Evolutionary conservation across 2,329 filamentous ascomycete genomes (phyloP).

Genomic region (Coleophoma eucalyptorum): DNA sequence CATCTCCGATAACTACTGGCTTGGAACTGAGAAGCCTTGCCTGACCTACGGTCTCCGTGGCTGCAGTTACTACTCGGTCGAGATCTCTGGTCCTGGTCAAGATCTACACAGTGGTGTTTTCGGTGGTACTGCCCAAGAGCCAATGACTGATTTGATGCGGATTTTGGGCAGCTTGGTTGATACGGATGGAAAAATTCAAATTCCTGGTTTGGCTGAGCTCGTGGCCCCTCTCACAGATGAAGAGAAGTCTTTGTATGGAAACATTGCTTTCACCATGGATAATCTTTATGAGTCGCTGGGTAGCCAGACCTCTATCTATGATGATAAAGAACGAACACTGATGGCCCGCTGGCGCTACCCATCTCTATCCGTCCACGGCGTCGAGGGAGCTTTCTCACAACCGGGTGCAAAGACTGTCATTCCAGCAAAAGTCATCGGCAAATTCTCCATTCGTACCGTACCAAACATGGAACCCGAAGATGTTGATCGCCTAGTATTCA

Average conservation of each 20-base stretch:
- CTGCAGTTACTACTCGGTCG: slow-evolving; percentile 95
- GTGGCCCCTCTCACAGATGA: slow-evolving; percentile 85
- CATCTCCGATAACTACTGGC: slow-evolving; percentile 99
- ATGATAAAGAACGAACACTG: slow-evolving; percentile 85
- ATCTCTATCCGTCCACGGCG: slow-evolving; percentile 87
- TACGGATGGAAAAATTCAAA: slow-evolving; percentile 85
- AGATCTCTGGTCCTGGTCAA: slow-evolving; percentile 84
- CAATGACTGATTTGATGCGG: slow-evolving; percentile 92
- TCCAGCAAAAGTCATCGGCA: slow-evolving; percentile 94
- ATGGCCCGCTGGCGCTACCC: slow-evolving; percentile 97
- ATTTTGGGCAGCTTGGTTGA: slow-evolving; percentile 84
- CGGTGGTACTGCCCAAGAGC: slow-evolving; percentile 93
- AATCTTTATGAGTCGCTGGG: slow-evolving; percentile 90
- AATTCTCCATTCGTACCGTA: slow-evolving; percentile 97
- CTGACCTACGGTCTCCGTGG: slow-evolving; percentile 95
- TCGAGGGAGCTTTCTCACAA: slow-evolving; percentile 92
- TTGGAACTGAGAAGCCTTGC: slow-evolving; percentile 97
- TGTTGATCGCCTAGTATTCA: slow-evolving; percentile 81
- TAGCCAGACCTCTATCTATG: slow-evolving; percentile 80
- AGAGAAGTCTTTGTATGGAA: slow-evolving; percentile 82
- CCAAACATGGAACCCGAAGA: slow-evolving; percentile 93
- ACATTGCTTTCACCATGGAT: slow-evolving; percentile 94
- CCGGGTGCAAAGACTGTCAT: slow-evolving; percentile 98
- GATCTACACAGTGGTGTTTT: slow-evolving; percentile 97
- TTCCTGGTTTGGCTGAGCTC: slow-evolving; percentile 90